Base-by-base conservation (phyloP, 2,329 filamentous ascomycete species). In the Lasiodiplodia sp. region DNA sequence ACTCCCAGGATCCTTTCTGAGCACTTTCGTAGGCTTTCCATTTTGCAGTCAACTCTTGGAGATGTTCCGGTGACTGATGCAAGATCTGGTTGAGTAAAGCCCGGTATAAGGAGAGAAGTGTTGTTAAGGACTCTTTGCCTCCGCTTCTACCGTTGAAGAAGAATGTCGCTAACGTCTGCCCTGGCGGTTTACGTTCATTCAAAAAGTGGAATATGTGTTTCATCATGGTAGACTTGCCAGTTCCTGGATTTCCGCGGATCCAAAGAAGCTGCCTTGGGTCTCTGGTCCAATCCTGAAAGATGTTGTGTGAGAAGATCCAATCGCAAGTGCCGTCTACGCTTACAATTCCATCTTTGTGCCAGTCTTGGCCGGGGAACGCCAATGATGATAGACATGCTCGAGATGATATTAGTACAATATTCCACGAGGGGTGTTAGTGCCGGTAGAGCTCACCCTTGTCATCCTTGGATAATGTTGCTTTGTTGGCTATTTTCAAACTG, bases 11-110 rank as follows among this genome's bases (percentile, higher is more conserved):
- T 3, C 23, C 34, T 0, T 12, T 14, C 4, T 3, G n/a, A 10
- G 23, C 3, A 1, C 7, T 7, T 6, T 21, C 2, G 2, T 12
- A 12, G 3, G 1, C 0, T 6, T 18, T 21, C 3, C 0, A 23
- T 10, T 11, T 40, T 7, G 4, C 1, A 14, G 11, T 38, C 34
- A 58, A 4, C 11, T 40, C 14, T 8, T 12, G 16, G 8, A 58
- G 34, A 16, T 25, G 2, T 11, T 58, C 11, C 2, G 34, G 34
- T 14, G 12, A 40, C 1, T 58, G 55, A 4, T 5, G 4, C 5
- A 58, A 8, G 2, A 58, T 38, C 23, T 58, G 55, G 6, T 34
- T 58, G 37, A 58, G 55, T 10, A 58, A 10, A 4, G 55, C 55
- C 2, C 37, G 37, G 21, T 58, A 40, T 1, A 34, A 31, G 3